Base-by-base conservation (phyloP, 2,329 filamentous ascomycete species). In the Monosporascus sp. region DNA sequence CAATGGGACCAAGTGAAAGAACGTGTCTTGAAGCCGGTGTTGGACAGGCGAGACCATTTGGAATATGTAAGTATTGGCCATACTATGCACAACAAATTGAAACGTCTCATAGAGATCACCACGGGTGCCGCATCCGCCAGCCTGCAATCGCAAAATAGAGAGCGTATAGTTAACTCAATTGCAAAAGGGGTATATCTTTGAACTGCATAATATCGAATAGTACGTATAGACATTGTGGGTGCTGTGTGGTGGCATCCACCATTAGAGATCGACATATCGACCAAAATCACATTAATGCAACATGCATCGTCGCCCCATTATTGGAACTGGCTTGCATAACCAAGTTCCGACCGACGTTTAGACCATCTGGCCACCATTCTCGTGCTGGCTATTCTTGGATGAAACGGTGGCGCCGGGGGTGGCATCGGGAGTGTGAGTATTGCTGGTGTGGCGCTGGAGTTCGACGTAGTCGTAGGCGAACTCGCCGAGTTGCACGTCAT, bases 401-500 rank as follows among this genome's bases (percentile, higher is more conserved):
- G 65, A 66, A 17, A 53, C 53, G 5, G 58, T 52, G 50, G 59
- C 62, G 27, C 59, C 61, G 22, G 36, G 19, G 9, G 56, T 34
- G 48, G 50, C 31, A 11, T 60, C 52, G 1, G 51, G 5, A 11
- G 56, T 37, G 17, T 56, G 44, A n/a, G 60, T 57, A 38, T 73
- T 77, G 55, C 70, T 73, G 52, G 91, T 83, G 62, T 92, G 87
- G 52, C 81, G 76, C 41, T 76, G 77, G 48, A 84, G 67, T 80
- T 91, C 88, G 62, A 91, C 88, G 69, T 91, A 91, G 69, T 91
- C 88, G 75, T 91, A 91, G 27, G 88, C 88, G 65, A 91, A 91
- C 73, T 92, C 88, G 71, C 88, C 88, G 50, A 91, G 84, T 74
- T 91, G 85, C 68, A 83, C 81, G 64, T 91, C 87, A 64, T 91